Percentiles rank a stretch among this genome's conserved stretches.
Evolutionary conservation across 306 rosid genomes (phyloP).

Genomic region (Casuarina equisetifolia): DNA sequence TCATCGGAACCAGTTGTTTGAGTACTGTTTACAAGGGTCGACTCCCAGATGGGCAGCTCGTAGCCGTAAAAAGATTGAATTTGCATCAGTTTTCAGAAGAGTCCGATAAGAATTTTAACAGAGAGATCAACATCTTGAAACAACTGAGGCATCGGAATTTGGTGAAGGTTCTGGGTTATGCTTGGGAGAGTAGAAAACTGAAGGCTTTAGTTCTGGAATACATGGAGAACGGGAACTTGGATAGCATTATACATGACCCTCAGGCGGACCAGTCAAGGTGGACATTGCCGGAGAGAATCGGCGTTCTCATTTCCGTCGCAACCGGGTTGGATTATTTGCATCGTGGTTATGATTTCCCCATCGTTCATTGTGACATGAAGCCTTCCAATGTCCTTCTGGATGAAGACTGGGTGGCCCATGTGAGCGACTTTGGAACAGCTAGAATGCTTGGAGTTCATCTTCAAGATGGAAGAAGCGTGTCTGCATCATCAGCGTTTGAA

Average conservation of each 20-base stretch:
- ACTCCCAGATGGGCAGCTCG: constrained; percentile 49
- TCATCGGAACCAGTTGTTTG: constrained; percentile 72
- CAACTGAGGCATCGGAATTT: constrained; percentile 82
- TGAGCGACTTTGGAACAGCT: constrained; percentile 94
- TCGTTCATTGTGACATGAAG: constrained; percentile 83
- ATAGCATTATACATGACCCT: constrained; percentile 55
- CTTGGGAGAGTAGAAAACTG: constrained; percentile 77
- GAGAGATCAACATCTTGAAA: constrained; percentile 67
- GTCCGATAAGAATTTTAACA: constrained; percentile 63
- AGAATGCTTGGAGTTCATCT: constrained; percentile 77
- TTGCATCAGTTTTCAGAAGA: constrained; percentile 59
- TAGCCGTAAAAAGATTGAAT: constrained; percentile 72
- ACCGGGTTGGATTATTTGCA: constrained; percentile 81
- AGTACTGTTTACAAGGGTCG: constrained; percentile 84
- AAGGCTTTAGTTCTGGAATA: constrained; percentile 80
- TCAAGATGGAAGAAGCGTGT: constrained; percentile 50
- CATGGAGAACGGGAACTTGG: constrained; percentile 85
- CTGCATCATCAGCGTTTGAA: constrained; percentile 61
- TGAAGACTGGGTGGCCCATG: constrained; percentile 73
- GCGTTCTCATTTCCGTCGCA: constrained; percentile 59
- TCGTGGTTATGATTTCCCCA: constrained; percentile 67
- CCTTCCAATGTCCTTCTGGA: constrained; percentile 87
- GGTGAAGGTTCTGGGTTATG: constrained; percentile 82
- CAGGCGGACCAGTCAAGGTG: constrained; percentile 47
- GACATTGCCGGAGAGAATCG: constrained; percentile 58